Conservation (phyloP, 768 basidiomycete species). For the Termitomyces titanicus region DNA sequence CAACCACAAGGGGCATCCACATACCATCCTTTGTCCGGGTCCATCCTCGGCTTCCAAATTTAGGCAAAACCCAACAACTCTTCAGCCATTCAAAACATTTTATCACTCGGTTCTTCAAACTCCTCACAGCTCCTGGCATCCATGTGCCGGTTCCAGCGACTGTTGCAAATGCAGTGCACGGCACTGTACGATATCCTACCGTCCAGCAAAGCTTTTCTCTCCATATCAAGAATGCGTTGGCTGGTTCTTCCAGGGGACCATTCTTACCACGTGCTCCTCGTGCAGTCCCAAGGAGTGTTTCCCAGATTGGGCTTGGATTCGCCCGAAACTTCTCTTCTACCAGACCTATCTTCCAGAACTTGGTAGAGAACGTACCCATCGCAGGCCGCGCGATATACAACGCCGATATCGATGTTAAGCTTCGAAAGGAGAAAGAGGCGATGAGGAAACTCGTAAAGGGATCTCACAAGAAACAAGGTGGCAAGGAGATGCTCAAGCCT, state of each 20-base stretch:
- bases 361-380: conserved; percentile 80
- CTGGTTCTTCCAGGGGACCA: conserved; percentile 39
- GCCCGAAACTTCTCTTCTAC: conserved; percentile 73
- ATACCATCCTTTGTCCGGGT: conserved; percentile 36
- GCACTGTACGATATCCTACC: conserved; percentile 29
- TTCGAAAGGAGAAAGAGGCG: conserved; percentile 39
- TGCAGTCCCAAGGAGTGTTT: conserved; percentile 42
- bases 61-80: conserved; percentile 38
- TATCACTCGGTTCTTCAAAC: conserved; percentile 50
- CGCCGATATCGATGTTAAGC: conserved; percentile 63
- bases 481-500: conserved; percentile 33
- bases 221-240: conserved; percentile 48
- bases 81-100: conserved; percentile 53
- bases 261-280: conserved; percentile 57
- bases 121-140: conserved; percentile 55
- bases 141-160: conserved; percentile 25
- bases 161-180: conserved; percentile 22
- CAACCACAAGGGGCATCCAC: conserved; percentile 39
- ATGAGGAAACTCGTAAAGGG: conserved; percentile 23
- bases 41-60: conserved; percentile 24
- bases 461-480: conserved; percentile 19
- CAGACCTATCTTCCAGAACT: conserved; percentile 74
- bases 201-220: conserved; percentile 59
- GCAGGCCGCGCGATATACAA: conserved; percentile 70
- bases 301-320: conserved; percentile 72